Conservation (phyloP, 805 yeast genomes). For the Candida manassasensis region DNA sequence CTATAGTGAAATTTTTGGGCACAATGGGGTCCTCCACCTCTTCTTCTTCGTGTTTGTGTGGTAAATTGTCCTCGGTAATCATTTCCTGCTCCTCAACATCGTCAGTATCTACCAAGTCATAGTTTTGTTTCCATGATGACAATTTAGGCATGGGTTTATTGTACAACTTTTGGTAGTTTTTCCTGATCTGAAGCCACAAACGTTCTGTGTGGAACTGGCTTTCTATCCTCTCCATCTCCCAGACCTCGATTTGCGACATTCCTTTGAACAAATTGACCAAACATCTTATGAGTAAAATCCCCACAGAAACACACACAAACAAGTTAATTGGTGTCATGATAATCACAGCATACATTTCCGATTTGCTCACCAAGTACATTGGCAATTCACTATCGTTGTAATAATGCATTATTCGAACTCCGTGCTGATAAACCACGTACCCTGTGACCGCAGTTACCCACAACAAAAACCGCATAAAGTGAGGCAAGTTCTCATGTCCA, state of each 20-base stretch:
- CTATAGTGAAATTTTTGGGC: constrained; percentile 44
- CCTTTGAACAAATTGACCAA: constrained; percentile 55
- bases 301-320: constrained; percentile 59
- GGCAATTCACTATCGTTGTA: constrained; percentile 53
- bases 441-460: constrained; percentile 58
- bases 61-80: too few relatives aligned
- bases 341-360: constrained; percentile 52
- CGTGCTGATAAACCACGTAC: constrained; percentile 40
- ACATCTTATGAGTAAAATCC: constrained; percentile 58
- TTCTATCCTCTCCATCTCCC: constrained; percentile 86
- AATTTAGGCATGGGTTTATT: constrained; percentile 39
- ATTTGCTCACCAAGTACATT: constrained; percentile 46
- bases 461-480: constrained; percentile 68
- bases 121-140: constrained; percentile 38
- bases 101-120: constrained; percentile 7
- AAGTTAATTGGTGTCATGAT: constrained; percentile 50
- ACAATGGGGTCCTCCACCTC: constrained; percentile 14
- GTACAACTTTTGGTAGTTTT: constrained; percentile 40
- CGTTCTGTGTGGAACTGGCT: constrained; percentile 54
- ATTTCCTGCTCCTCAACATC: constrained; percentile 4
- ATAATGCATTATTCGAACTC: constrained; percentile 34
- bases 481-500: constrained; percentile 73
- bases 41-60: constrained; percentile 3
- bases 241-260: constrained; percentile 82
- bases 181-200: constrained; percentile 47